A percentile compares a stretch with the other conserved stretches of the same genome.
Conservation (phyloP, 177 flowering plant species). For the Tripterygium wilfordii region DNA sequence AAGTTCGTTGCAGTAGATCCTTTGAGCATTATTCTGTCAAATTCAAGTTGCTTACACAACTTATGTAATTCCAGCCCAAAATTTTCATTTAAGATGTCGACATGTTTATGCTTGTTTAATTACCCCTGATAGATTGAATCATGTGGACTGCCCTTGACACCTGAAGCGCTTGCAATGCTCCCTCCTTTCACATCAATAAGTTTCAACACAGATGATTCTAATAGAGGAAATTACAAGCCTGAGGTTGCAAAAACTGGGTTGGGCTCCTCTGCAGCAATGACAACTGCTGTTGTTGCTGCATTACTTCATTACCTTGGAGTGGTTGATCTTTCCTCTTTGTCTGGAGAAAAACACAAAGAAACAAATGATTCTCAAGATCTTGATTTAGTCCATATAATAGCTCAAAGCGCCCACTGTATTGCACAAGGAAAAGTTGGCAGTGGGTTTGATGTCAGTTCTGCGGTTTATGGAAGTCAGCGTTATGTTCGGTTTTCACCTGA, state of each 20-base stretch:
- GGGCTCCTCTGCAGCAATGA: slow-evolving; percentile 99
- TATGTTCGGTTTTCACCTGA: slow-evolving; percentile 94
- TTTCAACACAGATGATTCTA: slow-evolving; percentile 60
- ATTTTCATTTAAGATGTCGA: not conserved
- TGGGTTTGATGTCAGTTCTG: slow-evolving; percentile 99
- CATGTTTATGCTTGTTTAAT: not conserved
- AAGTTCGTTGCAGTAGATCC: too few relatives aligned
- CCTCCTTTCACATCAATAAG: slow-evolving; percentile 88
- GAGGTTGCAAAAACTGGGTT: slow-evolving; percentile 99
- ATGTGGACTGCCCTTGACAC: slow-evolving; percentile 73
- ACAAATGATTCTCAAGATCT: slow-evolving; percentile 38
- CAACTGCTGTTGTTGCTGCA: slow-evolving; percentile 93
- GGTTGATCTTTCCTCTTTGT: slow-evolving; percentile 47
- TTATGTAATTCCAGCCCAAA: not conserved
- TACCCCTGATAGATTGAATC: slow-evolving; percentile 66
- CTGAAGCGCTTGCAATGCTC: slow-evolving; percentile 77
- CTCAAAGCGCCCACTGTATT: slow-evolving; percentile 93
- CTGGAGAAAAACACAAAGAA: slow-evolving; percentile 17
- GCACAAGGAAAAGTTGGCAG: slow-evolving; percentile 99
- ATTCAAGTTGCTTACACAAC: too few relatives aligned
- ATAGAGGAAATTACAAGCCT: slow-evolving; percentile 65
- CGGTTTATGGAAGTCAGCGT: slow-evolving; percentile 97
- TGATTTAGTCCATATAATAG: slow-evolving; percentile 79
- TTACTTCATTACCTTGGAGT: slow-evolving; percentile 89
- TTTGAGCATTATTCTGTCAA: too few relatives aligned